phyloP scores from a whole-genome alignment of 768 basidiomycete species.

The Brasilioporus rufonigricans region DNA sequence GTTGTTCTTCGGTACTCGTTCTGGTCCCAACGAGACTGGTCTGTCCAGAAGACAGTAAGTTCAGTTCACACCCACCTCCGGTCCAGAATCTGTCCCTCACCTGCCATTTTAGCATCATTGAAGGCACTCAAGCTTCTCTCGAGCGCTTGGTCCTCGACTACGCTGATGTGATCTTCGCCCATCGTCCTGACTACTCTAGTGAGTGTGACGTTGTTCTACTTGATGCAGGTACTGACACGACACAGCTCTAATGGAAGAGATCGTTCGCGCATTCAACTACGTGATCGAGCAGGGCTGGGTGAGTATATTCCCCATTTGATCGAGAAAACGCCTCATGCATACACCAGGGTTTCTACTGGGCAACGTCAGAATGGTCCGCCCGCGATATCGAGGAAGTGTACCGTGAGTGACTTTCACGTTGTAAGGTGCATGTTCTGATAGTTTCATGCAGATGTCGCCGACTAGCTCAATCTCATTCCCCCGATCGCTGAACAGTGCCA shows the following conservation, averaged over 20 bases:
- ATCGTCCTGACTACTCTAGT: too few species aligned
- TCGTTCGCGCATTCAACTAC: conserved; percentile 56
- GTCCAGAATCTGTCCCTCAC: background rate
- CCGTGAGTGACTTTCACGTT: conserved; percentile 20
- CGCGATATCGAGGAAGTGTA: conserved; percentile 46
- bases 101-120: too few species aligned
- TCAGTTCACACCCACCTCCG: background rate
- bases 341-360: conserved; percentile 43
- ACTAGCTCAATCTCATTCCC: conserved; percentile 46
- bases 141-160: conserved; percentile 53
- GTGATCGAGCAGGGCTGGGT: conserved; percentile 50
- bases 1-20: conserved; percentile 53
- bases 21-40: conserved; percentile 43
- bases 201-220: conserved; percentile 7
- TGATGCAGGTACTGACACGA: background rate
- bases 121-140: conserved; percentile 53
- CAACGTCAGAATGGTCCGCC: conserved; percentile 56
- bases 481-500: conserved; percentile 56
- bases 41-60: conserved; percentile 34
- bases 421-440: background rate
- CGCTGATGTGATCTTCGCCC: too few species aligned
- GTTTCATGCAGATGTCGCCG: conserved; percentile 40
- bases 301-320: background rate
- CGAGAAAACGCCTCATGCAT: background rate
- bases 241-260: conserved; percentile 45